Evolutionary conservation across 1,139 yeast species (phyloP), one percentile per base, ranked within the genome.

Genomic region (Pichia sp.): DNA sequence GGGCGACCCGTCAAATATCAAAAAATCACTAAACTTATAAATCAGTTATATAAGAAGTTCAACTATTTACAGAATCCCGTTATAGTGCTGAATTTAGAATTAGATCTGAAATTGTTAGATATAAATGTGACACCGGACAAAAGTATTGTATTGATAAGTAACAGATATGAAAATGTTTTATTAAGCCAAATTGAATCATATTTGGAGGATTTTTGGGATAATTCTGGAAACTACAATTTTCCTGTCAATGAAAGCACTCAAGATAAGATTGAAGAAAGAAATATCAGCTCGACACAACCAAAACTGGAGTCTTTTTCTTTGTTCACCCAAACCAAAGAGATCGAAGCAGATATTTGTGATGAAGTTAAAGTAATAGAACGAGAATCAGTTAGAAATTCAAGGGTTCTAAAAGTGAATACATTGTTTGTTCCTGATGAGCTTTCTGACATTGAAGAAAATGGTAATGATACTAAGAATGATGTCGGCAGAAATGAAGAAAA

Each of bases 81-180:
- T n/a, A 72, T 85, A 45, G 69, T 89, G 1, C 59, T 87, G 2
- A 74, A 94, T 62, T 57, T 92, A 34, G 60, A 61, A 11, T 63
- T 88, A 13, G 73, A 75, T 40, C 72, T 84, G 0, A 59, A 64
- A 23, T 68, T 71, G 23, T 64, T 86, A 35, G 99, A 92, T 66
- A 74, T 92, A 20, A 92, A 92, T 64, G 84, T 94, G 1, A 82
- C 96, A 0, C 98, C 98, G 0, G 97, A 92, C 61, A 92, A 92
- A 61, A 70, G 94, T 42, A 76, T 80, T 3, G 72, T 92, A 3
- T 61, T 87, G 56, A 62, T 92, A 1, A 90, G 84, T 49, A 73
- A 79, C 7, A 48, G 34, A 25, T 40, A 47, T 52, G 97, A 90
- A 62, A 64, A 66, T 6, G 64, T 67, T 15, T 62, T 89, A 1